These are phyloP conservation scores for Capronia coronata DNA, from an alignment of 2,329 filamentous ascomycete genomes.

Conservation along the genomic window DNA sequence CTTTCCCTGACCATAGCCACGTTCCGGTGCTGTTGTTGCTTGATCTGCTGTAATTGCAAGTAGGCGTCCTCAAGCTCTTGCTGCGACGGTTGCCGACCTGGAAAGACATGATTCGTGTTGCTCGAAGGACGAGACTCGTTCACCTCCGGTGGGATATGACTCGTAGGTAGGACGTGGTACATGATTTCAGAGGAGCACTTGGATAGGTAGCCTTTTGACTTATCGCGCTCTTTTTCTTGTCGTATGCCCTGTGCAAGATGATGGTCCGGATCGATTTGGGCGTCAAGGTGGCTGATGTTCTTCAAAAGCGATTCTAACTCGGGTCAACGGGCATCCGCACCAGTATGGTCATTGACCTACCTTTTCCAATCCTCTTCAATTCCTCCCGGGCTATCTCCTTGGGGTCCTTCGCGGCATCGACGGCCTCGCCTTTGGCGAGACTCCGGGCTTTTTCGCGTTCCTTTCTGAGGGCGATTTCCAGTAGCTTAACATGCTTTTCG, in stretches of 20 bases:
- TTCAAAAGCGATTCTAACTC: conserved; percentile 18
- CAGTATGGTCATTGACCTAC: conserved; percentile 27
- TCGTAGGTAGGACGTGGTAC: conserved; percentile 60
- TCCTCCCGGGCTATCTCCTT: conserved; percentile 44
- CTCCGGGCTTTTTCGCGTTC: conserved; percentile 65
- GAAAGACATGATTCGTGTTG: conserved; percentile 35
- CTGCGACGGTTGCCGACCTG: conserved; percentile 47
- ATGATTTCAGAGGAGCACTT: conserved; percentile 64
- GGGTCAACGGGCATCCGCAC: conserved; percentile 6
- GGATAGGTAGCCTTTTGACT: conserved; percentile 56
- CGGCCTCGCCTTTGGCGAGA: conserved; percentile 46
- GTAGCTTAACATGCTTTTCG: conserved; percentile 81
- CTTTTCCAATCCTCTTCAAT: conserved; percentile 36
- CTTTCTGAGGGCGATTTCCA: conserved; percentile 80
- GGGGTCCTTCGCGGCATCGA: conserved; percentile 43
- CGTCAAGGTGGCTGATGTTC: conserved; percentile 44
- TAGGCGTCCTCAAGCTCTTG: conserved; percentile 56
- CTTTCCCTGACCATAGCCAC: conserved; percentile 47
- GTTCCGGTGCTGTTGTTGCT: conserved; percentile 44
- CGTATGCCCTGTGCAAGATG: conserved; percentile 45
- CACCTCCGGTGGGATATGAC: conserved; percentile 52
- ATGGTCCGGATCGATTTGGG: conserved; percentile 37
- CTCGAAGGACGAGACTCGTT: conserved; percentile 39
- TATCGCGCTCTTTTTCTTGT: conserved; percentile 55
- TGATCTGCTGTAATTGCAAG: conserved; percentile 44